Evolutionary conservation across 2,329 filamentous ascomycete species (phyloP).

Genomic region (Elsinoe ampelina): DNA sequence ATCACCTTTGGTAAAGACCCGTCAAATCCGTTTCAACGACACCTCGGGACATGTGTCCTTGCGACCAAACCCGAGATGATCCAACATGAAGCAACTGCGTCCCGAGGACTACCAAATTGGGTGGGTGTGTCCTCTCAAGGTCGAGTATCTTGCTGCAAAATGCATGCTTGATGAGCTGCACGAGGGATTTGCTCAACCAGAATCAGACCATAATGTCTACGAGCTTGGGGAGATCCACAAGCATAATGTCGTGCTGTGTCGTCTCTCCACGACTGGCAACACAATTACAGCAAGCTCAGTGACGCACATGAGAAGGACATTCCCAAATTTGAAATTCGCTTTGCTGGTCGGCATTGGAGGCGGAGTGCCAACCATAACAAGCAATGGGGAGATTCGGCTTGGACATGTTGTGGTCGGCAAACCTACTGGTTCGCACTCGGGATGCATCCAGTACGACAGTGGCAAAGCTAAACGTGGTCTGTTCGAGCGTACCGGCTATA

Average conservation of each 20-base stretch:
- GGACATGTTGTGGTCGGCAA: constrained; percentile 14
- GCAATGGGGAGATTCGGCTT: constrained; percentile 1
- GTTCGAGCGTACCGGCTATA: constrained; percentile 8
- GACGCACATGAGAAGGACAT: constrained; percentile 13
- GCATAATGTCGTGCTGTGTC: constrained; percentile 13
- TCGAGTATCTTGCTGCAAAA: constrained; percentile 18
- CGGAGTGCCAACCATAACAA: constrained; percentile 11
- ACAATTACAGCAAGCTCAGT: constrained; percentile 8
- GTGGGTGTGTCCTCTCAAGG: constrained; percentile 19
- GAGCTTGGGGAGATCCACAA: constrained; percentile 15
- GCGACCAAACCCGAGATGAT: too few species aligned
- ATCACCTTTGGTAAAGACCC: too few species aligned
- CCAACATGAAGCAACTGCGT: background rate
- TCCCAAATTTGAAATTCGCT: constrained; percentile 11
- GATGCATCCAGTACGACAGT: constrained; percentile 15
- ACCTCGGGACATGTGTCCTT: too few species aligned
- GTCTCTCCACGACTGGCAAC: constrained; percentile 8
- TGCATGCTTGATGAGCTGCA: constrained; percentile 19
- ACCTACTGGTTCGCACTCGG: background rate
- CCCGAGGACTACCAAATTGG: constrained; percentile 19
- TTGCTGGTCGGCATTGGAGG: constrained; percentile 15
- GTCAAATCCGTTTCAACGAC: too few species aligned
- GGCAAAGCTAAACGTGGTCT: constrained; percentile 8
- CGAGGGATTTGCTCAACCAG: background rate
- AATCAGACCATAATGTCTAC: constrained; percentile 15